Evolutionary conservation across 2,329 filamentous ascomycete genomes (phyloP).

Genomic region (Acephala macrosclerotiorum): DNA sequence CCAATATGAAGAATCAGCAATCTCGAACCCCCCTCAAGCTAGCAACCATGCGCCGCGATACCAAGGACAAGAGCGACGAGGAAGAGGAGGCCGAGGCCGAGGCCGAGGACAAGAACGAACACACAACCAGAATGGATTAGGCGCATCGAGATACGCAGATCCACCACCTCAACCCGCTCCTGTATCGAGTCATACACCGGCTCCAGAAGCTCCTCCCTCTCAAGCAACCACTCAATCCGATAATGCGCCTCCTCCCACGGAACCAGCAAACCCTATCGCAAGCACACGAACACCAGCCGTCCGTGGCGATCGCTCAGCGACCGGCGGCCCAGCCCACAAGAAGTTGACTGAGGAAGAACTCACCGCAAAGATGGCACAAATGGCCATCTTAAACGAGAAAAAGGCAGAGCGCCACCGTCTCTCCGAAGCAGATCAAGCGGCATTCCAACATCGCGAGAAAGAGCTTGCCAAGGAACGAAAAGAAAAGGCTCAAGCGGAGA

Average conservation of each 20-base stretch:
- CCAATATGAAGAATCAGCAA: not conserved
- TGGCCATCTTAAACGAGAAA: constrained; percentile 66
- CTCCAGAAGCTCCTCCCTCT: not conserved
- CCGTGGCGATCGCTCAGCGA: constrained; percentile 60
- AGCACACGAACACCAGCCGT: constrained; percentile 52
- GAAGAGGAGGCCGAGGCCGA: constrained; percentile 29
- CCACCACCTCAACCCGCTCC: constrained; percentile 15
- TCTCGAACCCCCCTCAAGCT: constrained; percentile 7
- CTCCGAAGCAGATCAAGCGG: constrained; percentile 72
- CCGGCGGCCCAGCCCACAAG: constrained; percentile 59
- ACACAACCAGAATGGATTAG: constrained; percentile 25
- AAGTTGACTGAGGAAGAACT: constrained; percentile 72
- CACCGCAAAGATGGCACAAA: constrained; percentile 64
- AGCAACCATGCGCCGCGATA: constrained; percentile 14
- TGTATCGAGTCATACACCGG: constrained; percentile 5
- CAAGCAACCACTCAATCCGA: not conserved
- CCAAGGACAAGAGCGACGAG: constrained; percentile 26
- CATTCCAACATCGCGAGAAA: constrained; percentile 69
- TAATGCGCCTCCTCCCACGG: not conserved
- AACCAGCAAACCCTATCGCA: constrained; percentile 18
- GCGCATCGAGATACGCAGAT: constrained; percentile 36
- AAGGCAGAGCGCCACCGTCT: constrained; percentile 66
- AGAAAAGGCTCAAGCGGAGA: constrained; percentile 38
- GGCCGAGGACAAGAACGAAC: constrained; percentile 25
- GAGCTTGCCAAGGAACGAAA: constrained; percentile 59